A percentile compares a stretch with the other conserved stretches of the same genome.
Evolutionary conservation across 495 filamentous ascomycete genomes (phyloP).

Genomic region (Daldinia grandis): DNA sequence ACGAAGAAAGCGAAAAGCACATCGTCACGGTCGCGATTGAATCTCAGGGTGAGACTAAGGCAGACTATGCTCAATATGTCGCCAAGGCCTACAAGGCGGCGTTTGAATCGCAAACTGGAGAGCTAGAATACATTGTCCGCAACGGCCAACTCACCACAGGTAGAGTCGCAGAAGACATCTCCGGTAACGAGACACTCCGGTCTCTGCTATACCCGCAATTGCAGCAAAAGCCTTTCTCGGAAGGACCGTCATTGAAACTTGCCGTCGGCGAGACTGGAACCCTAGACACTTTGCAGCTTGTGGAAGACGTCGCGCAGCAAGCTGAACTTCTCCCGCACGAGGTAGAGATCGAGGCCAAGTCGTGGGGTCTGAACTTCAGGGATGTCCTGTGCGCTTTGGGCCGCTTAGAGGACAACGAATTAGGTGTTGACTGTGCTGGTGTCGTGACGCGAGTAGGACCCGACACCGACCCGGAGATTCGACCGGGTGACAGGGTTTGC

Average conservation of each 20-base stretch:
- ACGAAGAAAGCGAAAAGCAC: constrained; percentile 42
- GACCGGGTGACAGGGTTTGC: constrained; percentile 56
- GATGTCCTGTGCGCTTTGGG: constrained; percentile 41
- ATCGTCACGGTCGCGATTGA: constrained; percentile 46
- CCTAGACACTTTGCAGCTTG: constrained; percentile 40
- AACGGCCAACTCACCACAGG: constrained; percentile 40
- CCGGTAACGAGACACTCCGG: constrained; percentile 25
- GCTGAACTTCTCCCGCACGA: constrained; percentile 26
- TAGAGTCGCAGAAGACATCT: constrained; percentile 35
- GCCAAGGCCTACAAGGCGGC: constrained; percentile 26
- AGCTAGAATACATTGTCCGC: constrained; percentile 46
- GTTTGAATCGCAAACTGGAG: constrained; percentile 33
- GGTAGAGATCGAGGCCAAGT: constrained; percentile 43
- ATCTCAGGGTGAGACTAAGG: constrained; percentile 1
- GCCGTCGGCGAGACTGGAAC: constrained; percentile 33
- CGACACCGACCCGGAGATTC: constrained; percentile 30
- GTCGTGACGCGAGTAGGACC: constrained; percentile 46
- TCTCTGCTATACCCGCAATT: constrained; percentile 35
- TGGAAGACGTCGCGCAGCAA: constrained; percentile 36
- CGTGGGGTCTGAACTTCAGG: constrained; percentile 37
- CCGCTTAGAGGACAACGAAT: constrained; percentile 17
- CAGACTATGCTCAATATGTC: constrained; percentile 26
- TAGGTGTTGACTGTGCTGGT: constrained; percentile 49
- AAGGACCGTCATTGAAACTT: constrained; percentile 40
- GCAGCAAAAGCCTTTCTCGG: constrained; percentile 32